Conservation (phyloP, 441 rosid genomes). For the Breynia disticha region DNA sequence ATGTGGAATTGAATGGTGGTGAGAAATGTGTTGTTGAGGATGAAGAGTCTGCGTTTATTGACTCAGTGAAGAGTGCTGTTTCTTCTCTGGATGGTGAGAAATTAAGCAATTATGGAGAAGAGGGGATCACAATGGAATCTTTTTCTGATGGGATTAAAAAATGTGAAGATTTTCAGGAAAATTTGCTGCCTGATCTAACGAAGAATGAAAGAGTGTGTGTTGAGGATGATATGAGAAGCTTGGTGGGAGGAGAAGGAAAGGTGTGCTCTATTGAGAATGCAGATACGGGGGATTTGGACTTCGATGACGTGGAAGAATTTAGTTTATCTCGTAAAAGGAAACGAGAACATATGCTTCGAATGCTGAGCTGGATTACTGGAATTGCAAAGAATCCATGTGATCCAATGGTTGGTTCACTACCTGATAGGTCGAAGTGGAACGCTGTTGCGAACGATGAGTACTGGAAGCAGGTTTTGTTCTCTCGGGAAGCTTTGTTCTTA, state of each 20-base stretch:
- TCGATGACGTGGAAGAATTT: conserved; percentile 11
- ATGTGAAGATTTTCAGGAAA: conserved; percentile 16
- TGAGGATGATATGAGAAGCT: conserved; percentile 23
- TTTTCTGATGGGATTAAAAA: conserved; percentile 19
- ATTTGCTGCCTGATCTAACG: conserved; percentile 7
- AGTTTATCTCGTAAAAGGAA: conserved; percentile 36
- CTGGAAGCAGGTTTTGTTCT: conserved; percentile 69
- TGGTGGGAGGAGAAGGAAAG: conserved; percentile 18
- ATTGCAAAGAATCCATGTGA: conserved; percentile 60
- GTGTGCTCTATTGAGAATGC: conserved; percentile 13
- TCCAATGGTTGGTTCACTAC: conserved; percentile 33
- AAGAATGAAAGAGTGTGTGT: conserved; percentile 10
- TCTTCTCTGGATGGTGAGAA: conserved; percentile 19
- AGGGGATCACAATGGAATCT: conserved; percentile 17
- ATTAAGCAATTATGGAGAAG: conserved; percentile 15
- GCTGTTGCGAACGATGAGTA: conserved; percentile 41
- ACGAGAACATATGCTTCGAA: conserved; percentile 27
- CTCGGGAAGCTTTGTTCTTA: conserved; percentile 37
- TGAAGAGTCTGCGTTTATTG: conserved; percentile 20
- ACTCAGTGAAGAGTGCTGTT: conserved; percentile 14
- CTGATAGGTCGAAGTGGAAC: conserved; percentile 64
- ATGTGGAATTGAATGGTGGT: conserved; percentile 12
- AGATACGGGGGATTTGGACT: conserved; percentile 12
- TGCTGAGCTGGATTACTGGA: conserved; percentile 53
- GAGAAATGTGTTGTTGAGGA: conserved; percentile 20